These are phyloP conservation scores for Eremothecium gossypii DNA, from an alignment of 1,139 yeast species.

Conservation along the genomic window DNA sequence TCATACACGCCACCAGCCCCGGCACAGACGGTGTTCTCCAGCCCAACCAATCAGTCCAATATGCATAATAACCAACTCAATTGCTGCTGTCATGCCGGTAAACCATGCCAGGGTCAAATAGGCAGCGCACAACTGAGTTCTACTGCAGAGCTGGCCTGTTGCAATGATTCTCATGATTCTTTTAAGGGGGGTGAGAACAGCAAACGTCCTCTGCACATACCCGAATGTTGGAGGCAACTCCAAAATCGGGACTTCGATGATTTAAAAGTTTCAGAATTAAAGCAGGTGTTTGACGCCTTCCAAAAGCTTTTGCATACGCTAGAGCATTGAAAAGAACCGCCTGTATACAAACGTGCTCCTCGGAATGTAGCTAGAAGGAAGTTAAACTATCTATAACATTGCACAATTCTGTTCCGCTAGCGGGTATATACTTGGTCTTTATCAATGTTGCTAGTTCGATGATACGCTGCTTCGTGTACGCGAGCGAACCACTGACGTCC, in stretches of 20 bases:
- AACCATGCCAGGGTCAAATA: no score
- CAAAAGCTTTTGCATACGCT: constrained; percentile 21
- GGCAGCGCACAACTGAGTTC: no score
- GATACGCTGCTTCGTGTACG: constrained; percentile 17
- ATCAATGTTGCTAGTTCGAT: constrained; percentile 9
- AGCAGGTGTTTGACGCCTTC: constrained; percentile 25
- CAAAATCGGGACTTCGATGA: constrained; percentile 24
- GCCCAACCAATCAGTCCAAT: constrained; percentile 5
- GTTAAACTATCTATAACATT: constrained; percentile 3
- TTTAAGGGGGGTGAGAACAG: constrained; percentile 2
- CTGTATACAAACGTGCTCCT: background rate
- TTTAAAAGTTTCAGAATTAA: constrained; percentile 21
- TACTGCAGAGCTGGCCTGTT: no score
- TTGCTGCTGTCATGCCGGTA: no score
- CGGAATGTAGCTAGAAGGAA: constrained; percentile 1
- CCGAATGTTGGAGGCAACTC: constrained; percentile 17
- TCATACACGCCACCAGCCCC: constrained; percentile 25
- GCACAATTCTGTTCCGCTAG: constrained; percentile 2
- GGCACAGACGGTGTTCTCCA: constrained; percentile 7
- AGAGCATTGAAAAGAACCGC: constrained; percentile 1
- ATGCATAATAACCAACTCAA: no score
- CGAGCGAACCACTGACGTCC: constrained; percentile 31
- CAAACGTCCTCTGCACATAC: constrained; percentile 4
- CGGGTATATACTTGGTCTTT: constrained; percentile 5
- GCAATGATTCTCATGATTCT: constrained; percentile 11